Conservation (phyloP, 768 basidiomycete species). For the Lactifluus pinguis region DNA sequence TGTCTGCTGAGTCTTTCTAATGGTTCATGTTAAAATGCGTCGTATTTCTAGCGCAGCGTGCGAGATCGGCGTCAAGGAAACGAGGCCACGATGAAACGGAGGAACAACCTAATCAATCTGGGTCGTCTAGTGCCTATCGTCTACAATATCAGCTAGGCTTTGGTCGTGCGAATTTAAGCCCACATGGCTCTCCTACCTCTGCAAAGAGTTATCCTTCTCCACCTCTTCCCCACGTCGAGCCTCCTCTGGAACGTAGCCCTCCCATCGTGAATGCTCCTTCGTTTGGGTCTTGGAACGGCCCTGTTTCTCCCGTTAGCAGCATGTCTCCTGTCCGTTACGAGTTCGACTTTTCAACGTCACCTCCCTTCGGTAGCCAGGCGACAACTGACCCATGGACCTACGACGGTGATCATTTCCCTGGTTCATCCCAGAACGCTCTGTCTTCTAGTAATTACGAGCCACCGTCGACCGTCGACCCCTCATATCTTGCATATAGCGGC, state of each 20-base stretch:
- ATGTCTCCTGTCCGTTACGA: constrained; percentile 17
- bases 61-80: constrained; percentile 67
- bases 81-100: constrained; percentile 63
- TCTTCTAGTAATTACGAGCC: constrained; percentile 5
- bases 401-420: constrained; percentile 12
- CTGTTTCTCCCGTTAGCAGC: constrained; percentile 13
- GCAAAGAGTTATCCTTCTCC: constrained; percentile 61
- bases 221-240: constrained; percentile 42
- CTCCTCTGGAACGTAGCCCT: constrained; percentile 48
- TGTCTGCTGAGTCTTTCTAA: background rate
- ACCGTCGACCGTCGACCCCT: constrained; percentile 17
- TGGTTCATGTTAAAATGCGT: background rate
- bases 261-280: constrained; percentile 37
- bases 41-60: constrained; percentile 45
- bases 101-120: constrained; percentile 33
- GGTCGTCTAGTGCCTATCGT: constrained; percentile 18
- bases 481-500: constrained; percentile 14
- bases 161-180: constrained; percentile 39
- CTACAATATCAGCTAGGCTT: constrained; percentile 25
- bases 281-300: constrained; percentile 22
- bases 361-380: constrained; percentile 2
- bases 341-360: constrained; percentile 13
- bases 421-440: constrained; percentile 2
- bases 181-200: constrained; percentile 71
- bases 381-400: constrained; percentile 10